Evolutionary conservation across 208 protist species (phyloP), one percentile per base, ranked within the genome.

Genomic region (Strigomonas galati): DNA sequence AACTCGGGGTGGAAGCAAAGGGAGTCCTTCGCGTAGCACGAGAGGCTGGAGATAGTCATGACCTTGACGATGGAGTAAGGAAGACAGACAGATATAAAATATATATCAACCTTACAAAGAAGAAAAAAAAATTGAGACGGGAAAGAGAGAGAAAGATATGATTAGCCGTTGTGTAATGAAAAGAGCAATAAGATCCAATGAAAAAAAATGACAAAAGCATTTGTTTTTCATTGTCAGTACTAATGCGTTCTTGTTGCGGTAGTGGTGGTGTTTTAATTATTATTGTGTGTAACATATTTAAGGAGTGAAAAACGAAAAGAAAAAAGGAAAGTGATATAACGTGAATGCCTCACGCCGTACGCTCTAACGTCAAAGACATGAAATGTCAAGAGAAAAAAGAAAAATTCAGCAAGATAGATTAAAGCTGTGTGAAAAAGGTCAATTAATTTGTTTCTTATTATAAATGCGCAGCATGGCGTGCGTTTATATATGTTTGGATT

Each of bases 1-100:
- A 84, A 75, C 51, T 76, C 32, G 14, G 79, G 71, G 56, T 82
- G 74, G 75, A 94, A 94, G 73, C 85, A 89, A 55, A 93, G 74
- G 28, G 80, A 85, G n/a, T 74, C 72, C 26, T 67, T 67, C 32
- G 71, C 80, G 30, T 71, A 55, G 76, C 84, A 90, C 5, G 64
- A 32, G 30, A 15, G 32, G 23, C 43, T 53, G 60, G 43, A 55
- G 58, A 46, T 46, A 1, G 40, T 2, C 40, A 46, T 46, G 3
- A 15, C 12, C 40, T 17, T 46, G 9, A 9, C 15, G 5, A 46
- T 46, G 9, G 40, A 15, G 32, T 9, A 46, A 46, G 15, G 40
- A 46, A 17, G 40, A 19, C 19, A 46, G 19, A 46, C 40, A 46
- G 19, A 17, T 46, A 15, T n/a, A n/a, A n/a, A n/a, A n/a, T n/a